Evolutionary conservation across 73 alveolate species (phyloP).

Genomic region (Tetrahymena malaccensis): DNA sequence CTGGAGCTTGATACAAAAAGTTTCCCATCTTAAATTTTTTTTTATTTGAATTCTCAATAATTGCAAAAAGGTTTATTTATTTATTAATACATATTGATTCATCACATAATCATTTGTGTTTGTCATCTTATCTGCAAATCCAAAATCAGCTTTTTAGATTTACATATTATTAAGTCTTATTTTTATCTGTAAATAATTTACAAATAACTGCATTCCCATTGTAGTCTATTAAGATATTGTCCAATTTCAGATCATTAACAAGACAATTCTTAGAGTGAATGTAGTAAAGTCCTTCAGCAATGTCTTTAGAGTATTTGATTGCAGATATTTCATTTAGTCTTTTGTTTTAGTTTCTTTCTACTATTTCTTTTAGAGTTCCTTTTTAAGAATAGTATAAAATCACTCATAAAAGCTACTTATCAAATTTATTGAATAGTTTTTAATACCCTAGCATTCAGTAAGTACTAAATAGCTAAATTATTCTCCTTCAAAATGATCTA

Average conservation of each 20-base stretch:
- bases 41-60: no score
- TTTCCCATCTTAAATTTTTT: not conserved
- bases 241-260: not conserved
- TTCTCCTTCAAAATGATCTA: not conserved
- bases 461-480: not conserved
- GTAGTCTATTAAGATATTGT: not conserved
- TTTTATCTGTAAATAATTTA: no score
- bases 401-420: not conserved
- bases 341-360: not conserved
- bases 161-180: not conserved
- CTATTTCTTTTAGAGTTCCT: not conserved
- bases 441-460: not conserved
- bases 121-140: not conserved
- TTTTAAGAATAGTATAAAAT: no score
- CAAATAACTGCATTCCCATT: not conserved
- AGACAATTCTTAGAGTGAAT: not conserved
- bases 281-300: no score
- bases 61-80: not conserved
- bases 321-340: not conserved
- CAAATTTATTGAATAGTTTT: no score
- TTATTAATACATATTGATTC: not conserved
- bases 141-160: not conserved
- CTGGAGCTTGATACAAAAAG: not conserved
- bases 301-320: no score
- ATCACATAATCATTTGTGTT: not conserved